Evolutionary conservation across 2,329 filamentous ascomycete species (phyloP).

Genomic region (Penicillium sp.): DNA sequence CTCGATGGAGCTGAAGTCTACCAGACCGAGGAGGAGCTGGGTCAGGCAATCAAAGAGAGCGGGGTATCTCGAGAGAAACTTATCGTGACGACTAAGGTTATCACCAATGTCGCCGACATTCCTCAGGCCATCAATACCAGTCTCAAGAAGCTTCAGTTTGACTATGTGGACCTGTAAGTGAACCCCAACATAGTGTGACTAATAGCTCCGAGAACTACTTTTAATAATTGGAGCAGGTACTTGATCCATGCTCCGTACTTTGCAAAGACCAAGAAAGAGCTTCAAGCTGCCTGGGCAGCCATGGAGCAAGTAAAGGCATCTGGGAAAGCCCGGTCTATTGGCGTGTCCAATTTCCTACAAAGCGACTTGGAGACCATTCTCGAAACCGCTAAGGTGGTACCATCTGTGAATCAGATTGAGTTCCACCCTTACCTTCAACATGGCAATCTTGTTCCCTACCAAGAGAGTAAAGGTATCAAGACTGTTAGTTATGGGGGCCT

Average conservation of each 20-base stretch:
- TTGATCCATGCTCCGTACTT: constrained; percentile 63
- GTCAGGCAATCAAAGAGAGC: constrained; percentile 48
- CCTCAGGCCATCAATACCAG: constrained; percentile 54
- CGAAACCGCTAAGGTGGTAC: constrained; percentile 42
- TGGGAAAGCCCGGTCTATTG: constrained; percentile 60
- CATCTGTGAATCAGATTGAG: constrained; percentile 39
- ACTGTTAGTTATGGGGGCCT: constrained; percentile 44
- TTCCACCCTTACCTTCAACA: constrained; percentile 49
- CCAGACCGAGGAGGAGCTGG: constrained; percentile 49
- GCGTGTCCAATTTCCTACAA: constrained; percentile 60
- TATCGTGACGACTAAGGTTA: constrained; percentile 58
- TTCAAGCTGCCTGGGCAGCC: constrained; percentile 57
- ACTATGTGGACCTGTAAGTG: constrained; percentile 60
- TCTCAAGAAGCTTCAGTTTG: constrained; percentile 58
- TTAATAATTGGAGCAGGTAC: constrained; percentile 43
- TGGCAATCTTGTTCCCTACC: constrained; percentile 40
- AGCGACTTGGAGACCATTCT: constrained; percentile 54
- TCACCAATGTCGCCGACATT: constrained; percentile 54
- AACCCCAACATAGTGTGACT: neutral
- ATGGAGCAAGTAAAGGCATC: constrained; percentile 59
- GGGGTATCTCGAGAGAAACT: constrained; percentile 47
- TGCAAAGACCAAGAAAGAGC: constrained; percentile 50
- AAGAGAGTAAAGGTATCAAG: constrained; percentile 42
- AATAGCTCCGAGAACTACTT: neutral
- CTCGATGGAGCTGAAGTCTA: constrained; percentile 62